Conservation (phyloP, 2,329 filamentous ascomycete species). For the Curvularia verruculosa region DNA sequence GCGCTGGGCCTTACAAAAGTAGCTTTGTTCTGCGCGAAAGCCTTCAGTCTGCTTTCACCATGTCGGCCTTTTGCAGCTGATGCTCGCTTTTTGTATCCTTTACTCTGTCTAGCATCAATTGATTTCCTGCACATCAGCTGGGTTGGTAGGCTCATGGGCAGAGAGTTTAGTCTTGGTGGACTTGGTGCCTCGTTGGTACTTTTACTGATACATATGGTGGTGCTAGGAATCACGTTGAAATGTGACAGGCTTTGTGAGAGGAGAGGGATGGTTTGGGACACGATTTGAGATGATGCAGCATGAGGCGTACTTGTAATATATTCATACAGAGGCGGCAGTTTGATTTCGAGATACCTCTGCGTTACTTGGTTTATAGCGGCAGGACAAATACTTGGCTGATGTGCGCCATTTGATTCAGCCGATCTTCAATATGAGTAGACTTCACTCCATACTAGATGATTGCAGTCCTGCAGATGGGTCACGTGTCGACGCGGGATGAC, state of each 20-base stretch:
- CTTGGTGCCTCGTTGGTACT: conserved; percentile 51
- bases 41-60: conserved; percentile 67
- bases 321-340: neutral
- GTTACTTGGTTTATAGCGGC: neutral
- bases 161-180: conserved; percentile 38
- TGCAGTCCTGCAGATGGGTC: neutral
- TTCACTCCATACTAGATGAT: neutral
- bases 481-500: conserved; percentile 2
- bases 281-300: conserved; percentile 3
- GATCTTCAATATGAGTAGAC: neutral
- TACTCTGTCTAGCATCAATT: conserved; percentile 71
- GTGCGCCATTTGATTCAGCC: neutral
- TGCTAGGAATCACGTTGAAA: conserved; percentile 49
- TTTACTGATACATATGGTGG: conserved; percentile 55
- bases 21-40: conserved; percentile 70
- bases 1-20: conserved; percentile 57
- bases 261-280: conserved; percentile 30
- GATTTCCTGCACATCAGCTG: conserved; percentile 57
- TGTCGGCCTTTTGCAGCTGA: conserved; percentile 76
- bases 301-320: neutral
- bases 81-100: conserved; percentile 67
- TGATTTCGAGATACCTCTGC: conserved; percentile 19
- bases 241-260: conserved; percentile 42
- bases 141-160: conserved; percentile 20
- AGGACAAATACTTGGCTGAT: neutral